Base-by-base conservation (phyloP, 2,329 filamentous ascomycete species). In the Whalleya microplaca region DNA sequence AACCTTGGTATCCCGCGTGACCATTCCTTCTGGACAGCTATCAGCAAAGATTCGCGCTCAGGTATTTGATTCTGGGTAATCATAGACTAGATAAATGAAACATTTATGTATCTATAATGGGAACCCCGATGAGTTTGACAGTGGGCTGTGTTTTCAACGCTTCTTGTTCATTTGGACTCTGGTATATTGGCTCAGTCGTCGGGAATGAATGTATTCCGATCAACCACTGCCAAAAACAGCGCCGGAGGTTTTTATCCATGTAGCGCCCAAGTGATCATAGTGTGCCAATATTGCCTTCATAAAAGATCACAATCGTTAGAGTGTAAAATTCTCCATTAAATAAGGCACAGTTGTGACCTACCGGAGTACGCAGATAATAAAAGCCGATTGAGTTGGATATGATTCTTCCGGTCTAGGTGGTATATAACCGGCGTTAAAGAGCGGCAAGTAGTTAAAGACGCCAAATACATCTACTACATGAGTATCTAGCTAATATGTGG, bases 371-470 rank as follows among this genome's bases (percentile, higher is more conserved):
- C 46, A 45, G 16, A 44, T 32, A 6, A 32, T 53, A 20, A 29
- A 43, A 21, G 44, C 42, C 49, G n/a, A 56, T 49, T 27, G 29
- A 50, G 44, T 19, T 37, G 32, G 23, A 10, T 20, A 47, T 44
- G 18, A 51, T 60, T 37, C 46, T 56, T 32, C 59, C 57, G 59
- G 54, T 2, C 29, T 45, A 27, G 14, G 18, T 43, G 43, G 49
- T 42, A 60, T 62, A 62, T 62, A 62, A 44, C 59, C 59, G 59
- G 59, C 19, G 41, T 27, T 41, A 20, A 55, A 12, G 42, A 41
- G 20, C 48, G 19, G 27, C 19, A 41, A 51, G 19, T 20, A 47
- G 5, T 37, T 45, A 41, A 10, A 44, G 50, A n/a, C 19, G 45
- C 40, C 20, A 48, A 29, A 55, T 53, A 51, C 51, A 48, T 51